These are phyloP conservation scores for Pseudomassariella vexata DNA, from an alignment of 2,329 filamentous ascomycete genomes.

Conservation along the genomic window DNA sequence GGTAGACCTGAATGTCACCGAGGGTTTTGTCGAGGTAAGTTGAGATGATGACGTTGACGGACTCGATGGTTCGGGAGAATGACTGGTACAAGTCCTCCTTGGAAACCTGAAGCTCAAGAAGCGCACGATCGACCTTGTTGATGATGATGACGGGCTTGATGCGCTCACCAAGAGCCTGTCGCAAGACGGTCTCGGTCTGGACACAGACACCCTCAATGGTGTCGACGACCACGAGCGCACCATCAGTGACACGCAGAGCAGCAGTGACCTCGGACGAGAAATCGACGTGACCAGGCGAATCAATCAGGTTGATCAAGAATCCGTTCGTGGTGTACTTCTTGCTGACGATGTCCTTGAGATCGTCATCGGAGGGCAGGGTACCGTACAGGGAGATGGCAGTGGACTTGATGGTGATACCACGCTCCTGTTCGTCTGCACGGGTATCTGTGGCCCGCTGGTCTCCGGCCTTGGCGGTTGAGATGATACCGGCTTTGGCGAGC, in stretches of 20 bases:
- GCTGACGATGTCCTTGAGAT: slow-evolving; percentile 89
- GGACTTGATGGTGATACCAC: slow-evolving; percentile 99
- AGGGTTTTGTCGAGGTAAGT: slow-evolving; percentile 97
- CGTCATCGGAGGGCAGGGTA: slow-evolving; percentile 71
- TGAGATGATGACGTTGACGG: slow-evolving; percentile 99
- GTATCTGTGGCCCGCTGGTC: slow-evolving; percentile 96
- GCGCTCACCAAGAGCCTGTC: slow-evolving; percentile 98
- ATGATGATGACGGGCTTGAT: slow-evolving; percentile 99
- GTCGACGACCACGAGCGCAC: slow-evolving; percentile 99
- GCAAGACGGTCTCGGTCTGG: slow-evolving; percentile 98
- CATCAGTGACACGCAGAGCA: slow-evolving; percentile 98
- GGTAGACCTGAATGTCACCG: slow-evolving; percentile 98
- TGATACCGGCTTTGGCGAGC: slow-evolving; percentile 98
- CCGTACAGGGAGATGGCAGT: slow-evolving; percentile 99
- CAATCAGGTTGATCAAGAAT: slow-evolving; percentile 99
- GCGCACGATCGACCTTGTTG: slow-evolving; percentile 99
- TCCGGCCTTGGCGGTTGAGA: slow-evolving; percentile 95
- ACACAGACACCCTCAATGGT: slow-evolving; percentile 99
- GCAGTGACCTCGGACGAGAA: slow-evolving; percentile 99
- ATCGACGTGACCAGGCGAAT: slow-evolving; percentile 99
- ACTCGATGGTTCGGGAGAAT: slow-evolving; percentile 99
- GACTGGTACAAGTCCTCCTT: slow-evolving; percentile 99
- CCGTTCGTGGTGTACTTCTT: slow-evolving; percentile 86
- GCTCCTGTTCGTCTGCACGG: slow-evolving; percentile 95
- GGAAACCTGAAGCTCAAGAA: slow-evolving; percentile 95